phyloP scores from a whole-genome alignment of 371 early-diverging fungal species.

The Chytridium lagenaria region DNA sequence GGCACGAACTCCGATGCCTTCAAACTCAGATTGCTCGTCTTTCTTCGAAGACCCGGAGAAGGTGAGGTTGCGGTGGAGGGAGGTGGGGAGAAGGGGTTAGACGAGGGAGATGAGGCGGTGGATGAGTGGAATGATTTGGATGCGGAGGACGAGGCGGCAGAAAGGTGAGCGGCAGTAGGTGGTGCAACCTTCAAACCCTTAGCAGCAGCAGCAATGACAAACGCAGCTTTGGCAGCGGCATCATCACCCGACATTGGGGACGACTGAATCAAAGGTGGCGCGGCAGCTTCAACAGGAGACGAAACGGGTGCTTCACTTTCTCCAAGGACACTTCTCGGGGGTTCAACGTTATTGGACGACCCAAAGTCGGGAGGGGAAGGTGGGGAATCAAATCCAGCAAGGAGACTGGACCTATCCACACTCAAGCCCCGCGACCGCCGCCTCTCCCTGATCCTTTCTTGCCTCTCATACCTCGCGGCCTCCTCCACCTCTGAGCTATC shows the following conservation, averaged over 20 bases:
- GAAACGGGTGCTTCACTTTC: not conserved
- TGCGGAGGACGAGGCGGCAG: too few relatives aligned
- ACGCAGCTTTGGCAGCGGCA: constrained; percentile 33
- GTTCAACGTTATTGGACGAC: too few relatives aligned
- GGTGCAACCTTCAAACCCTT: constrained; percentile 34
- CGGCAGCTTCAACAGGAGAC: not conserved
- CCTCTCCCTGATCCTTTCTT: constrained; percentile 52
- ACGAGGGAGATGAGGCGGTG: too few relatives aligned
- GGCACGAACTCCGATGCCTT: constrained; percentile 35
- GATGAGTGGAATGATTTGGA: too few relatives aligned
- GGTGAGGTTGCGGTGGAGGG: not conserved
- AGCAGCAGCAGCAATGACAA: constrained; percentile 37
- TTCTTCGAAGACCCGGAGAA: not conserved
- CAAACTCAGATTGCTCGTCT: constrained; percentile 21
- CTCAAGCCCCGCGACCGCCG: too few relatives aligned
- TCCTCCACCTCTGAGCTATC: constrained; percentile 41
- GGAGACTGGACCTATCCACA: not conserved
- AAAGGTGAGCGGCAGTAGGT: not conserved
- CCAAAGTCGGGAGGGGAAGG: not conserved
- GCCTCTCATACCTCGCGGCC: constrained; percentile 44
- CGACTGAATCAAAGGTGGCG: not conserved
- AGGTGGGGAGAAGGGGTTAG: too few relatives aligned
- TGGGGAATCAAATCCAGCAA: not conserved
- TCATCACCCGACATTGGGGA: not conserved
- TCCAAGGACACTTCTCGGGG: too few relatives aligned